Base-by-base conservation (phyloP, 352 stramenopile genomes). In the Thalassiosira hispida region DNA sequence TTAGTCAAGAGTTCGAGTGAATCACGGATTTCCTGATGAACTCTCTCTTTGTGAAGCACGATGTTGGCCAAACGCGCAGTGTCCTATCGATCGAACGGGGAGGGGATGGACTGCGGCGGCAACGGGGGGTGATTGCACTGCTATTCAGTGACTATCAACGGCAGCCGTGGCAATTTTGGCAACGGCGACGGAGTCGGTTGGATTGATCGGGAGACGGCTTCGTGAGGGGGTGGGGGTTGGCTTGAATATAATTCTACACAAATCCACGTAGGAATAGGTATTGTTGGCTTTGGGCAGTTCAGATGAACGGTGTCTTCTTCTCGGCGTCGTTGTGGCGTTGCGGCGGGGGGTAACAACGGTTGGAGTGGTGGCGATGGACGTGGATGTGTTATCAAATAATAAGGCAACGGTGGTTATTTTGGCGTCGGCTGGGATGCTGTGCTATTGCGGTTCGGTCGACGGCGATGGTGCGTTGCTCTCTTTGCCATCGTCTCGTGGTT, bases 391-490 rank as follows among this genome's bases (percentile, higher is more conserved):
- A 29, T 20, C 29, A 33, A 27, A 18, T 22, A 9, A 11, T 38
- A 18, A 38, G 20, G 33, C 46, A 12, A 23, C 29, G 57, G 20
- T 25, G 57, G 57, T 18, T 66, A 65, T 46, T 53, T 65, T 65
- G 56, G 18, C 27, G 56, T n/a, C 38, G 14, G 38, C 33, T 27
- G 38, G 56, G 56, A 47, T 49, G 56, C 23, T 63, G 22, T 38
- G 31, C 31, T 38, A 38, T 38, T n/a, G n/a, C 31, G 53, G 20
- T 18, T 63, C 53, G 56, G 56, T 27, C 33, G 56, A 23, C 23
- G 29, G 29, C 9, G 29, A 4, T 6, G 16, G 56, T 4, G 40
- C n/a, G 40, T 47, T 14, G 31, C 31, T 38, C 31, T 9, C 31
- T 38, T 3, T 38, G 31, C 31, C 31, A 38, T 38, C 31, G 31